Evolutionary conservation across 2,329 filamentous ascomycete genomes (phyloP).

Genomic region (Fusarium torulosum): DNA sequence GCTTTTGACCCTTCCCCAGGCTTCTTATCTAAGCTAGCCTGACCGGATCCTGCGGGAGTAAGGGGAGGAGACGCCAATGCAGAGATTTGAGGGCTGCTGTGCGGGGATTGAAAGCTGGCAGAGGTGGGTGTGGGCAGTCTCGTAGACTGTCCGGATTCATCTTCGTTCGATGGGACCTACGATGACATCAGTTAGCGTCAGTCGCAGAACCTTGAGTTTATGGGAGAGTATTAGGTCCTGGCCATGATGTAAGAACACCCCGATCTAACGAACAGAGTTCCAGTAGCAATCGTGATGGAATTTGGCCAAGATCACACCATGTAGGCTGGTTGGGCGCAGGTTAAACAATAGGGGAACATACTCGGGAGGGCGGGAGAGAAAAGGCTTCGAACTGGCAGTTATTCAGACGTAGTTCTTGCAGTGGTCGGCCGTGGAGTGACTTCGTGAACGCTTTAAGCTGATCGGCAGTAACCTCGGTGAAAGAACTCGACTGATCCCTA

Average conservation of each 20-base stretch:
- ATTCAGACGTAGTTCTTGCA: slow-evolving; percentile 86
- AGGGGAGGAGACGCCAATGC: slow-evolving; percentile 89
- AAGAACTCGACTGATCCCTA: slow-evolving; percentile 47
- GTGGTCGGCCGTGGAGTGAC: slow-evolving; percentile 77
- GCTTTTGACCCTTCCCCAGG: slow-evolving; percentile 55
- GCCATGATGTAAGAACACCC: slow-evolving; percentile 2
- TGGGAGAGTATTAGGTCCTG: not conserved
- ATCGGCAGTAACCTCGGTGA: slow-evolving; percentile 64
- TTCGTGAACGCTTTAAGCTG: slow-evolving; percentile 79
- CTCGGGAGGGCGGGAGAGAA: slow-evolving; percentile 85
- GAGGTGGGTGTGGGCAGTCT: slow-evolving; percentile 74
- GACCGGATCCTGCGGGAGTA: slow-evolving; percentile 82
- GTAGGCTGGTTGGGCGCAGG: slow-evolving; percentile 13
- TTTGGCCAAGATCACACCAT: not conserved
- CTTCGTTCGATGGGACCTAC: slow-evolving; percentile 72
- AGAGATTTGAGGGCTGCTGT: slow-evolving; percentile 74
- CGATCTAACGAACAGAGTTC: not conserved
- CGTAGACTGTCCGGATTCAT: slow-evolving; percentile 70
- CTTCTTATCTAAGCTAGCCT: slow-evolving; percentile 51
- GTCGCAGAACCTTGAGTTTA: slow-evolving; percentile 33
- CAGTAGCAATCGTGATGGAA: not conserved
- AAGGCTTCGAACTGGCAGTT: slow-evolving; percentile 92
- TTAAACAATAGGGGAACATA: slow-evolving; percentile 61
- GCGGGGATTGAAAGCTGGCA: slow-evolving; percentile 74
- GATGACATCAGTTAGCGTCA: slow-evolving; percentile 48